These are phyloP conservation scores for Ilyonectria mors-panacis DNA, from an alignment of 2,329 filamentous ascomycete species.

Conservation along the genomic window DNA sequence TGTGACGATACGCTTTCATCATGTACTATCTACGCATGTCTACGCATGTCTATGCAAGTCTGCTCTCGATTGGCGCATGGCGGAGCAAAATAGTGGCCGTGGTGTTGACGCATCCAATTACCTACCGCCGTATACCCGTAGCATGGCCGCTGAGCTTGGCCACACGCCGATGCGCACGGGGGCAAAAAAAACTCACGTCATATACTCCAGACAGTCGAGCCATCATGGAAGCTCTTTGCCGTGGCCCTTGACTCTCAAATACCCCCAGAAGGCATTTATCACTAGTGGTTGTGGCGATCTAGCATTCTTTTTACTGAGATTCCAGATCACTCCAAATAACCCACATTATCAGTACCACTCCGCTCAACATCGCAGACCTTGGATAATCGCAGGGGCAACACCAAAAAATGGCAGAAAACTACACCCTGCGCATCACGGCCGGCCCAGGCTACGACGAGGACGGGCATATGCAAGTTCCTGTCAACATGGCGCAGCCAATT, in stretches of 20 bases:
- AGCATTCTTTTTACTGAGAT: background rate
- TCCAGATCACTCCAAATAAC: constrained; percentile 2
- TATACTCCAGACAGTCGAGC: constrained; percentile 32
- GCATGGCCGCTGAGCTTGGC: constrained; percentile 7
- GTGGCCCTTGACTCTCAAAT: constrained; percentile 12
- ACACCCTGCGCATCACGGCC: constrained; percentile 85
- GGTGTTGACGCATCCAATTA: constrained; percentile 34
- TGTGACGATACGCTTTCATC: constrained; percentile 16
- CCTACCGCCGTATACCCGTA: constrained; percentile 4
- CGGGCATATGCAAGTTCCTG: constrained; percentile 81
- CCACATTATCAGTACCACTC: background rate
- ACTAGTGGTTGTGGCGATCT: background rate
- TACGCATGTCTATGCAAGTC: background rate
- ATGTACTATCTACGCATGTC: constrained; percentile 10
- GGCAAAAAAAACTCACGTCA: constrained; percentile 45
- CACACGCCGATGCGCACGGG: constrained; percentile 11
- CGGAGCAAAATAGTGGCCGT: constrained; percentile 26
- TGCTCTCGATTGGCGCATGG: constrained; percentile 6
- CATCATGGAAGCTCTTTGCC: constrained; percentile 25
- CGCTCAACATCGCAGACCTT: background rate
- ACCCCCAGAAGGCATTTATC: background rate
- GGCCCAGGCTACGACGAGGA: constrained; percentile 81
- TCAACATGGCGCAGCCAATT: constrained; percentile 78
- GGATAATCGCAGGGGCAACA: background rate
- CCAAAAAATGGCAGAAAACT: constrained; percentile 75